Evolutionary conservation across 208 protist species (phyloP), one percentile per base, ranked within the genome.

Genomic region (Herpetomonas muscarum): DNA sequence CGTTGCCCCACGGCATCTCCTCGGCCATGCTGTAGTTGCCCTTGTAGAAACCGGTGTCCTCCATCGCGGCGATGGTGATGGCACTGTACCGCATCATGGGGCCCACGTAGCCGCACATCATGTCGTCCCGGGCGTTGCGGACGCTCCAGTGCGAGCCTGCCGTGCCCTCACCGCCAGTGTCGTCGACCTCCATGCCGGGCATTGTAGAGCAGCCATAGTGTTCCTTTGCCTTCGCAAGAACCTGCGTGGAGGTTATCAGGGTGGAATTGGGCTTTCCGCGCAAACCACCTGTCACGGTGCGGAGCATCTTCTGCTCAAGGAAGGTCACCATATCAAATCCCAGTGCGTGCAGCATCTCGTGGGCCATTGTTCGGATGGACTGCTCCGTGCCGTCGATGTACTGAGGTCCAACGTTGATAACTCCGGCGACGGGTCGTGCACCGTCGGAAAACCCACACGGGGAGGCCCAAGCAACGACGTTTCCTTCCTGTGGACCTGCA

Each of bases 271-370:
- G 17, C 61, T 67, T 76, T 0, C 60, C 55, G 22, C 63, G 62
- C 17, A 66, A 13, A 0, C 44, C 25, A 19, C 10, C n/a, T n/a
- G n/a, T 12, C 21, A 56, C 41, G 5, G 49, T 50, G 13, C 9
- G 24, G 0, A 64, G 21, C 55, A 74, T 64, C 0, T 49, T 45
- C 1, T 51, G 30, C 32, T 37, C 34, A 7, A 25, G 12, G 25
- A 74, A 60, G 3, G 26, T 57, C 26, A 55, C 36, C 2, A 19
- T 10, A 25, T 26, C 39, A 41, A 77, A 72, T 13, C 34, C 44
- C 44, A 87, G 44, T 3, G 73, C 76, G 59, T 87, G 81, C 13
- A 74, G 47, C 0, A 82, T 61, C 47, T 85, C 81, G 28, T 87
- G 81, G 10, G 54, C 51, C 7, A 55, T 32, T 0, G 41, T 39